Conservation (phyloP, 352 stramenopile species). For the Phytophthora hybrid region DNA sequence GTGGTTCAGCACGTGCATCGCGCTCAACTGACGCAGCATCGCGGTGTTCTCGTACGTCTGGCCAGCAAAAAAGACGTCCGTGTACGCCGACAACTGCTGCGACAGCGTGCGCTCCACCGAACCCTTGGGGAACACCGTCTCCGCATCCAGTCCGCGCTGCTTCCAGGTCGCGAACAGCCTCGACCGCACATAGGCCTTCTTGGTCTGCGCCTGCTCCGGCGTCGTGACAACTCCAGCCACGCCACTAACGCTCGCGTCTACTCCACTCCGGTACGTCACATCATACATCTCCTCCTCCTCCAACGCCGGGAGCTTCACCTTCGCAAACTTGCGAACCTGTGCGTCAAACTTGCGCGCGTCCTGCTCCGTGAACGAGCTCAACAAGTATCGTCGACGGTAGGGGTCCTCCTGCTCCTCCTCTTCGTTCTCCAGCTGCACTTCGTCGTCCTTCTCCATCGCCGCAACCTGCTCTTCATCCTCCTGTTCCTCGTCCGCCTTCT, state of each 20-base stretch:
- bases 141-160: constrained; percentile 42
- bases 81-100: constrained; percentile 61
- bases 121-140: constrained; percentile 38
- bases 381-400: constrained; percentile 68
- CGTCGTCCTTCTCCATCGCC: constrained; percentile 37
- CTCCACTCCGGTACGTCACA: constrained; percentile 51
- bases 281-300: constrained; percentile 44
- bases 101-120: constrained; percentile 66
- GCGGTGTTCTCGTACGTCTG: constrained; percentile 70
- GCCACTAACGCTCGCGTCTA: constrained; percentile 5
- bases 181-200: constrained; percentile 55
- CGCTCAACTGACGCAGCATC: constrained; percentile 61
- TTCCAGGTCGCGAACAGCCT: constrained; percentile 64
- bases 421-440: constrained; percentile 29
- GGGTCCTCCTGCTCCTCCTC: constrained; percentile 58
- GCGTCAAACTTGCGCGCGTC: constrained; percentile 57
- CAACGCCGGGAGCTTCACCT: constrained; percentile 35
- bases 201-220: constrained; percentile 29
- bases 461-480: constrained; percentile 32
- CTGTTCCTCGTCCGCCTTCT: constrained; percentile 33
- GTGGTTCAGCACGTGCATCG: constrained; percentile 86
- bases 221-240: constrained; percentile 28
- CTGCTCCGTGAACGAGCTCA: constrained; percentile 54
- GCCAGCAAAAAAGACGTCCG: constrained; percentile 75
- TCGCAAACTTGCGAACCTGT: constrained; percentile 46